Conservation (phyloP, 2,329 filamentous ascomycete genomes). For the Calonectria pseudoturangicola region DNA sequence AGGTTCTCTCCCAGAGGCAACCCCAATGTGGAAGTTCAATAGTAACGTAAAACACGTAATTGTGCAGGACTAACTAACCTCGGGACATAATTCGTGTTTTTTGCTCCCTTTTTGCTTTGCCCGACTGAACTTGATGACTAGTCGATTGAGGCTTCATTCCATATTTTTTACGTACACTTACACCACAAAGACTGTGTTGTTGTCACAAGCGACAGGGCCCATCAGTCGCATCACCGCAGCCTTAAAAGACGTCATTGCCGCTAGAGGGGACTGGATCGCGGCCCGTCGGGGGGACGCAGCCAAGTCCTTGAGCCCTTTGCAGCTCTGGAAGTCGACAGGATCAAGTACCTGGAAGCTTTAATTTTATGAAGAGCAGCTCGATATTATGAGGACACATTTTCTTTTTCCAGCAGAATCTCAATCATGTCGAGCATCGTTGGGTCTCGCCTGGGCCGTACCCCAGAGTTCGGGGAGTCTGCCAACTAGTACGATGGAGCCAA, state of each 20-base stretch:
- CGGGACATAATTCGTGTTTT: not conserved
- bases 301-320: not conserved
- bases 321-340: constrained; percentile 33
- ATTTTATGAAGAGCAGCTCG: constrained; percentile 3
- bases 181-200: not conserved
- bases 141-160: constrained; percentile 1
- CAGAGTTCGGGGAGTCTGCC: constrained; percentile 19
- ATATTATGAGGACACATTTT: not conserved
- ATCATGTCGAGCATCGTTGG: not conserved
- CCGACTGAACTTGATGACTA: constrained; percentile 1
- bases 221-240: constrained; percentile 46
- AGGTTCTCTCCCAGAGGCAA: constrained; percentile 1
- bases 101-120: not conserved
- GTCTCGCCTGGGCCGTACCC: not conserved
- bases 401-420: not conserved
- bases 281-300: constrained; percentile 40
- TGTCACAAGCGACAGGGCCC: constrained; percentile 29
- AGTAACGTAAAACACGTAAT: constrained; percentile 30
- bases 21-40: constrained; percentile 23
- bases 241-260: constrained; percentile 47
- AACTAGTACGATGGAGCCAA: constrained; percentile 29
- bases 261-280: constrained; percentile 36
- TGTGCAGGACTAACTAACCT: not conserved
- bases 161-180: constrained; percentile 18
- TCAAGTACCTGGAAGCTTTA: constrained; percentile 23